phyloP scores from a whole-genome alignment of 768 basidiomycete genomes.

The Mycena crocata region DNA sequence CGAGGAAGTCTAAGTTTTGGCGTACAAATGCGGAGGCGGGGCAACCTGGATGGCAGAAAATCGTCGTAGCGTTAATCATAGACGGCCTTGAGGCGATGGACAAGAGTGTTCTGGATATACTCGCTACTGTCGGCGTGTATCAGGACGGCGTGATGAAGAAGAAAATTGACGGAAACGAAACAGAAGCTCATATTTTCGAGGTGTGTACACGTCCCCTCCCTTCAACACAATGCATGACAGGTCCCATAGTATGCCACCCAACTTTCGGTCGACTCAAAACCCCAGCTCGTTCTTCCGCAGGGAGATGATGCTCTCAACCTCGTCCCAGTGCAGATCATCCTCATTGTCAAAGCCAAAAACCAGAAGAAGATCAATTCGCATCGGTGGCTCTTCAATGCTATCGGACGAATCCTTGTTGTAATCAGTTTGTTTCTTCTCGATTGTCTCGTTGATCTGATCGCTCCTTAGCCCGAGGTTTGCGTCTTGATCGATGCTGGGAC shows the following conservation, averaged over 20 bases:
- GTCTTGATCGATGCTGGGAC: slow-evolving; percentile 95
- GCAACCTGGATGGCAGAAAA: slow-evolving; percentile 88
- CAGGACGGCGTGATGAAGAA: slow-evolving; percentile 97
- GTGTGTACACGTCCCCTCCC: slow-evolving; percentile 49
- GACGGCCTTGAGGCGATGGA: slow-evolving; percentile 96
- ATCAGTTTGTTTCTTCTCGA: slow-evolving; percentile 41
- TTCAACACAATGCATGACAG: not conserved
- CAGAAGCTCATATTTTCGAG: slow-evolving; percentile 95
- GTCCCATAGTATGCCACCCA: slow-evolving; percentile 89
- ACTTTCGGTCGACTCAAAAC: slow-evolving; percentile 89
- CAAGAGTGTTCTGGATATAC: slow-evolving; percentile 88
- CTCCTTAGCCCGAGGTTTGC: slow-evolving; percentile 83
- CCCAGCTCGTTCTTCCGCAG: slow-evolving; percentile 90
- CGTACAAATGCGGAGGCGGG: slow-evolving; percentile 84
- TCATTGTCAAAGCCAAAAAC: slow-evolving; percentile 92
- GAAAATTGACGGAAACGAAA: slow-evolving; percentile 87
- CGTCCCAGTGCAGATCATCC: slow-evolving; percentile 91
- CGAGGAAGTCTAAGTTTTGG: slow-evolving; percentile 94
- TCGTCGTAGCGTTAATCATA: slow-evolving; percentile 90
- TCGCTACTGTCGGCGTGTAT: slow-evolving; percentile 92
- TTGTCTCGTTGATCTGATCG: slow-evolving; percentile 15
- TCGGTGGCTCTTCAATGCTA: slow-evolving; percentile 95
- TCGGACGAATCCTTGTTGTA: slow-evolving; percentile 81
- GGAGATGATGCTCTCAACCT: slow-evolving; percentile 92
- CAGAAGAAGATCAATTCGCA: slow-evolving; percentile 97